Conservation (phyloP, 2,329 filamentous ascomycete species). For the Saccharata proteae region DNA sequence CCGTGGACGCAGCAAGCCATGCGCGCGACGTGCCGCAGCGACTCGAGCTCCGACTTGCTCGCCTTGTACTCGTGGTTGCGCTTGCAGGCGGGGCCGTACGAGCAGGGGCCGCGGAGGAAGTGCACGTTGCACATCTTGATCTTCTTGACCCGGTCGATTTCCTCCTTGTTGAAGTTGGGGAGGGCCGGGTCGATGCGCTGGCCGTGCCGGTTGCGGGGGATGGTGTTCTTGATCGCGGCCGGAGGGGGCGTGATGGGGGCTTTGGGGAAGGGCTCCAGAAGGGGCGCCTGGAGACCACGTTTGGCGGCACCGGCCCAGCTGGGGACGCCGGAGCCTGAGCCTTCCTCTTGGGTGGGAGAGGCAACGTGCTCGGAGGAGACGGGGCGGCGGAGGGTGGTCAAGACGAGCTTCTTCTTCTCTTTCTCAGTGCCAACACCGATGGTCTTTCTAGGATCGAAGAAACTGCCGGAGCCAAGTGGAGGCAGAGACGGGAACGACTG, state of each 20-base stretch:
- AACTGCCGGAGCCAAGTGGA: too few relatives aligned
- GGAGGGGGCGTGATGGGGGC: conserved; percentile 12
- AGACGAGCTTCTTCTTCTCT: too few relatives aligned
- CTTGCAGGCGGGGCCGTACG: conserved; percentile 41
- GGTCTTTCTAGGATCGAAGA: too few relatives aligned
- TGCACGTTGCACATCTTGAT: conserved; percentile 52
- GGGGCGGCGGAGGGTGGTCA: too few relatives aligned
- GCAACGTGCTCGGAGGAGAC: too few relatives aligned
- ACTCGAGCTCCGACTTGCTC: conserved; percentile 39
- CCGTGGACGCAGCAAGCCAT: conserved; percentile 52
- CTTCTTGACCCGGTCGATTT: conserved; percentile 48
- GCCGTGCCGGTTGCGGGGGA: conserved; percentile 46
- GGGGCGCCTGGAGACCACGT: too few relatives aligned
- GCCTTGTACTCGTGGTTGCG: conserved; percentile 44
- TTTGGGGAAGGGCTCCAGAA: too few relatives aligned
- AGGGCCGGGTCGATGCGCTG: conserved; percentile 45
- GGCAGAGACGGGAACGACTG: too few relatives aligned
- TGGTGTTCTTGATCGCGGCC: conserved; percentile 7
- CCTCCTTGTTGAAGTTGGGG: conserved; percentile 40
- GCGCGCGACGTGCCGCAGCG: conserved; percentile 46
- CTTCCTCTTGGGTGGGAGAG: too few relatives aligned
- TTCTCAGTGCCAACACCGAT: too few relatives aligned
- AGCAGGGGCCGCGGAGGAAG: conserved; percentile 46
- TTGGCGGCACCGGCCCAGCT: too few relatives aligned
- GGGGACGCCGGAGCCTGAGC: too few relatives aligned